Evolutionary conservation across 2,329 filamentous ascomycete genomes (phyloP), one percentile per base, ranked within the genome.

Genomic region (Seiridium unicorne): DNA sequence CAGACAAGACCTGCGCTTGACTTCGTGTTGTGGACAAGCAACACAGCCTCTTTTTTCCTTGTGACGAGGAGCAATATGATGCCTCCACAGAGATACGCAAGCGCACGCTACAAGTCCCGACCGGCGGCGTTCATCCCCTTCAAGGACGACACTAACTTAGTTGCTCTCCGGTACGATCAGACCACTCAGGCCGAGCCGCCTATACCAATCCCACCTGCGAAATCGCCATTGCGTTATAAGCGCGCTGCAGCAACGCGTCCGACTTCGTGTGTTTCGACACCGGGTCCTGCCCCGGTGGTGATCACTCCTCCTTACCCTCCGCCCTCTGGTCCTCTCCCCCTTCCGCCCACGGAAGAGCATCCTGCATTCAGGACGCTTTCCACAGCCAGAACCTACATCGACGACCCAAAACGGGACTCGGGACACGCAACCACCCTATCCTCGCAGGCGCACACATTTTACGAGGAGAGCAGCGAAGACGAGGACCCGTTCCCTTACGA

Each of bases 111-210:
- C 64, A 79, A 71, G 67, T 73, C 70, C 64, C 73, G 74, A 62
- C 70, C 78, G 26, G 64, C 72, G 60, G 69, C 73, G 62, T 67
- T 73, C 59, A 66, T 69, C 42, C 69, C 76, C 32, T 78, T 84
- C 67, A 76, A 79, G 61, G 80, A 82, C 67, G 82, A 84, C 65
- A 73, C 76, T 47, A 74, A 72, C 64, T 71, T 87, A 65, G 77
- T 87, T 61, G 80, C 80, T 53, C 68, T 88, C 59, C 82, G 84
- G 60, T 88, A 89, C 74, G 86, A 89, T 69, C 81, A 87, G 72
- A 85, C 83, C 42, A 74, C 81, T 55, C 79, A 83, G 66, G 82
- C 82, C 53, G 81, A 84, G 70, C 82, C 82, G 61, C 86, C 85
- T 42, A 83, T 86, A 63, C 80, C 81, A 51, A 72, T 85, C 61